Conservation (phyloP, 164 flowering plant species). For the Annona cherimola region DNA sequence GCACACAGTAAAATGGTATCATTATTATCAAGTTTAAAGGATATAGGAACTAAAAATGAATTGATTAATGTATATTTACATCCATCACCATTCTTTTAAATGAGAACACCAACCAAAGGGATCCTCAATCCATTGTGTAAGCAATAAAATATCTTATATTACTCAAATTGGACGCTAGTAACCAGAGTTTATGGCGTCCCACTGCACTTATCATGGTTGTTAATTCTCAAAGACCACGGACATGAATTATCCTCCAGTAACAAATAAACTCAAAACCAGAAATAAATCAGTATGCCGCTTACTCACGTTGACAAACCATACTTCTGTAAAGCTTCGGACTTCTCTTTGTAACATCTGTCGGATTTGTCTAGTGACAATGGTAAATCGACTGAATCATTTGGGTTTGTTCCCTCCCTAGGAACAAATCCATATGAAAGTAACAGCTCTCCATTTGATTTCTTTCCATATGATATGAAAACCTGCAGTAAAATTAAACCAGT, state of each 20-base stretch:
- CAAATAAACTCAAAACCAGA: background rate
- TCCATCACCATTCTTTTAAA: background rate
- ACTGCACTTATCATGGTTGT: too few relatives aligned
- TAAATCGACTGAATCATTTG: conserved; percentile 83
- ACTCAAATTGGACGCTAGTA: too few relatives aligned
- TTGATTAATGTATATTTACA: background rate
- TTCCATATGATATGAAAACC: conserved; percentile 98
- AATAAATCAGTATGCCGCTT: background rate
- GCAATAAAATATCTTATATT: too few relatives aligned
- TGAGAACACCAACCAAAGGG: background rate
- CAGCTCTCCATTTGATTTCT: conserved; percentile 92
- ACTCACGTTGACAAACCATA: conserved; percentile 71
- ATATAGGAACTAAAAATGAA: background rate
- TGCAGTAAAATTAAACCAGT: conserved; percentile 19
- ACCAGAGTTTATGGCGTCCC: too few relatives aligned
- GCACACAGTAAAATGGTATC: conserved; percentile 1
- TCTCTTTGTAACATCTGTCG: conserved; percentile 71
- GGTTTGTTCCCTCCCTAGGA: conserved; percentile 86
- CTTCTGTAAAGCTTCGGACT: conserved; percentile 64
- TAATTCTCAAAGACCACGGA: too few relatives aligned
- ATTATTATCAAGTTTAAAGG: background rate
- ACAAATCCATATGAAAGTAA: conserved; percentile 96
- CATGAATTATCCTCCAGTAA: background rate
- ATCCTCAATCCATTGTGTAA: too few relatives aligned
- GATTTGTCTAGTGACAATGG: conserved; percentile 60